Conservation (phyloP, 208 protist genomes). For the Leishmania tropica region DNA sequence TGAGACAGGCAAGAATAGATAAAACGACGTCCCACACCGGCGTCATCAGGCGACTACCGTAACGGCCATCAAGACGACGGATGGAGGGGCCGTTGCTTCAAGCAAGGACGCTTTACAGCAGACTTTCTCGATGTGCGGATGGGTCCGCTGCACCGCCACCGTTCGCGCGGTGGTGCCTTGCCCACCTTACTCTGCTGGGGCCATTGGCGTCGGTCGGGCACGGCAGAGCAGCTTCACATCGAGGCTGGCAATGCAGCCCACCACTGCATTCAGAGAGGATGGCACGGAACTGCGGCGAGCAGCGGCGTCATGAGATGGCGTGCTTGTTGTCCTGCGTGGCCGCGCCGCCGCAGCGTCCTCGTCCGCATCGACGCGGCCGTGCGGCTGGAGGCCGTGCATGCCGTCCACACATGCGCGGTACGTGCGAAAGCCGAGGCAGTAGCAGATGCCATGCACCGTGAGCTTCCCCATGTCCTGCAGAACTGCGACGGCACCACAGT, state of each 20-base stretch:
- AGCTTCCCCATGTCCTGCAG: constrained; percentile 23
- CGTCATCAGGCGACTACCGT: background rate
- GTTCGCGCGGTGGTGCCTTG: background rate
- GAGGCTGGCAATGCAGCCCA: constrained; percentile 12
- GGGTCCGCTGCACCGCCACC: background rate
- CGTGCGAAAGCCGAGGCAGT: background rate
- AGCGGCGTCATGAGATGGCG: background rate
- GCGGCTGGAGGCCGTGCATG: constrained; percentile 9
- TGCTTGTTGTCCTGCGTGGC: background rate
- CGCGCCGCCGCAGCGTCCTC: background rate
- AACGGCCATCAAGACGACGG: background rate
- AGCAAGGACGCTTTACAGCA: background rate
- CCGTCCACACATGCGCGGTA: constrained; percentile 12
- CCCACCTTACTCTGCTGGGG: background rate
- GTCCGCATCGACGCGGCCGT: background rate
- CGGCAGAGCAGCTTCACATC: constrained; percentile 12
- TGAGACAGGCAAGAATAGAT: background rate
- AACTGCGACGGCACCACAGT: constrained; percentile 8
- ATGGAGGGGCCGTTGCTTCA: background rate
- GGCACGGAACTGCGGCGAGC: background rate
- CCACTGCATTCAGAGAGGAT: background rate
- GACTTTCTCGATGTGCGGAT: background rate
- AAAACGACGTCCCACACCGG: too few species aligned
- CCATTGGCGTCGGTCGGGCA: background rate
- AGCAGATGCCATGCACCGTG: constrained; percentile 13